Evolutionary conservation across 345 rosid species (phyloP).

Genomic region (Adansonia digitata): DNA sequence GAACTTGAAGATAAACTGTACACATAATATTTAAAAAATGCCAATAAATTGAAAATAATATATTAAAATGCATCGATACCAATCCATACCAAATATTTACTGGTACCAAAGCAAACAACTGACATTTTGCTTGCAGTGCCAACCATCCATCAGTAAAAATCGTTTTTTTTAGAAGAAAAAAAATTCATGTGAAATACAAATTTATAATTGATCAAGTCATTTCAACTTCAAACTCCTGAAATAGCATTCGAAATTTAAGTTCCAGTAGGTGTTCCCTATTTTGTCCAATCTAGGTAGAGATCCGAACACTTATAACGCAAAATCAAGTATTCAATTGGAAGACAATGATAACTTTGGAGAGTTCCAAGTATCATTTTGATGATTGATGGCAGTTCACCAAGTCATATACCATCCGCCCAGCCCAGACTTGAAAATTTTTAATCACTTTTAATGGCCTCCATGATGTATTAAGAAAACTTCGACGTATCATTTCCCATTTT

Average conservation of each 20-base stretch:
- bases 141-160: background rate
- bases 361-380: background rate
- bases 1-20: no score
- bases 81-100: no score
- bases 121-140: no score
- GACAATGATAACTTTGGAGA: no score
- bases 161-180: no score
- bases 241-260: background rate
- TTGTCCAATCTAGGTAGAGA: no score
- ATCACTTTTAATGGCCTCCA: background rate
- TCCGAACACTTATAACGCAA: background rate
- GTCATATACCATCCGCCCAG: background rate
- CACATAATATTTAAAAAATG: no score
- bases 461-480: background rate
- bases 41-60: no score
- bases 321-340: background rate
- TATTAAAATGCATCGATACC: no score
- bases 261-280: background rate
- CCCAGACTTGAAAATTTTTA: background rate
- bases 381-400: background rate
- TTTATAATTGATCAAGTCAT: no score
- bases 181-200: no score
- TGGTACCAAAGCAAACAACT: no score
- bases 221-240: background rate
- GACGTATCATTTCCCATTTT: background rate